phyloP scores from a whole-genome alignment of 2,329 filamentous ascomycete genomes.

The Aspergillus bombycis region DNA sequence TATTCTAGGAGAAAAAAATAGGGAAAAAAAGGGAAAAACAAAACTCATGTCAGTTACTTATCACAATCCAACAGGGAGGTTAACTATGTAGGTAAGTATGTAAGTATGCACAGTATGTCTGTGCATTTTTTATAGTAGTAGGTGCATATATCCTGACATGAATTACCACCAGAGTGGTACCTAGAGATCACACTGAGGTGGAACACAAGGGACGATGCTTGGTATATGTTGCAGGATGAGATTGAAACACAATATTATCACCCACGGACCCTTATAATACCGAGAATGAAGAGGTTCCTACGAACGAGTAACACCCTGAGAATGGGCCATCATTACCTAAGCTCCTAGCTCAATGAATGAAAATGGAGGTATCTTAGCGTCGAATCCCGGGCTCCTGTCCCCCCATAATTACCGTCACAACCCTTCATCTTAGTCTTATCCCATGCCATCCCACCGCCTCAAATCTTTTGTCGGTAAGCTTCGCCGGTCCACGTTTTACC shows the following conservation, averaged over 20 bases:
- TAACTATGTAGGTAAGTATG: not conserved
- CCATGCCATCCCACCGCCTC: not conserved
- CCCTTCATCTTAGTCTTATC: not conserved
- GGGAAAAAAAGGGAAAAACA: not conserved
- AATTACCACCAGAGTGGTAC: not conserved
- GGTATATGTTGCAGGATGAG: not conserved
- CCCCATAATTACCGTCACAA: not conserved
- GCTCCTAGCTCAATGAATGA: not conserved
- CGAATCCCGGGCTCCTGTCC: not conserved
- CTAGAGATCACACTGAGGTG: too few species aligned
- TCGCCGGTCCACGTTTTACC: conserved; percentile 20
- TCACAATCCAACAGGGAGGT: not conserved
- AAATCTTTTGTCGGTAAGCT: conserved; percentile 15
- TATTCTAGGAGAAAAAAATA: not conserved
- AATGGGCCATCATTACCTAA: not conserved
- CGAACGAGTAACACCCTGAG: not conserved
- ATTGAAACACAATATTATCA: not conserved
- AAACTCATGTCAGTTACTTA: not conserved
- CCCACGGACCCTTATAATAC: not conserved
- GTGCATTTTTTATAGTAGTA: not conserved
- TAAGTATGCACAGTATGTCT: not conserved
- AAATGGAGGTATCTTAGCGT: not conserved
- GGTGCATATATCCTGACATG: not conserved
- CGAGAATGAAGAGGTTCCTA: not conserved
- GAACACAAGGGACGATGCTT: not conserved